These are phyloP conservation scores for Solanum hybrid DNA, from an alignment of 305 asterid species.

Conservation along the genomic window DNA sequence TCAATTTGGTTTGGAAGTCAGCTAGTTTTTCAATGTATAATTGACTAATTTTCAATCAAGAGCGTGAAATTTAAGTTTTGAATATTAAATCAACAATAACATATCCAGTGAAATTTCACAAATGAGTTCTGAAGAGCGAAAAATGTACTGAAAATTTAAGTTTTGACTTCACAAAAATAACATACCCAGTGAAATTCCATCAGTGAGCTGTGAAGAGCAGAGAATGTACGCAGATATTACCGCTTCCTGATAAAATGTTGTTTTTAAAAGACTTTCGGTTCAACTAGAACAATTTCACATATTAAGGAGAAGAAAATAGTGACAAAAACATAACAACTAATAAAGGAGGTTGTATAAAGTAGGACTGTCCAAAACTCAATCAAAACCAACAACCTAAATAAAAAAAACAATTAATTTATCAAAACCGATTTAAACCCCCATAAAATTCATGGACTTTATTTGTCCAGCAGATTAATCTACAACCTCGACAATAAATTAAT, in stretches of 20 bases:
- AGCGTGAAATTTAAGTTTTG: neutral
- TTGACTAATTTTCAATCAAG: neutral
- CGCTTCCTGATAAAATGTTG: neutral
- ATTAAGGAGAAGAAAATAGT: neutral
- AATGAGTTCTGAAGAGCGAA: fast-evolving
- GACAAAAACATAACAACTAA: neutral
- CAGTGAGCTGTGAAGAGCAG: too few species aligned
- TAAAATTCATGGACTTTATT: too few species aligned
- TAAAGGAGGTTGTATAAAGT: neutral
- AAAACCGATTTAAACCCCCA: neutral
- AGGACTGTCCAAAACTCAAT: neutral
- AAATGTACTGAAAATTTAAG: too few species aligned
- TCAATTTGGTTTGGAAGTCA: neutral
- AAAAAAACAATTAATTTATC: too few species aligned
- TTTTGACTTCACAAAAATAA: neutral
- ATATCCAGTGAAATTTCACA: fast-evolving
- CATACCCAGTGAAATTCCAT: neutral
- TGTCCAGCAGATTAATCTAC: too few species aligned
- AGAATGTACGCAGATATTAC: neutral
- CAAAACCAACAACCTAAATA: neutral
- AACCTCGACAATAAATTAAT: neutral
- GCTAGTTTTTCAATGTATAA: neutral
- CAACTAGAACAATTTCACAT: neutral
- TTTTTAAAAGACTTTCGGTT: neutral
- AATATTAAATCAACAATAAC: neutral